Evolutionary conservation across 2,329 filamentous ascomycete species (phyloP).

Genomic region (Neurospora crassa): DNA sequence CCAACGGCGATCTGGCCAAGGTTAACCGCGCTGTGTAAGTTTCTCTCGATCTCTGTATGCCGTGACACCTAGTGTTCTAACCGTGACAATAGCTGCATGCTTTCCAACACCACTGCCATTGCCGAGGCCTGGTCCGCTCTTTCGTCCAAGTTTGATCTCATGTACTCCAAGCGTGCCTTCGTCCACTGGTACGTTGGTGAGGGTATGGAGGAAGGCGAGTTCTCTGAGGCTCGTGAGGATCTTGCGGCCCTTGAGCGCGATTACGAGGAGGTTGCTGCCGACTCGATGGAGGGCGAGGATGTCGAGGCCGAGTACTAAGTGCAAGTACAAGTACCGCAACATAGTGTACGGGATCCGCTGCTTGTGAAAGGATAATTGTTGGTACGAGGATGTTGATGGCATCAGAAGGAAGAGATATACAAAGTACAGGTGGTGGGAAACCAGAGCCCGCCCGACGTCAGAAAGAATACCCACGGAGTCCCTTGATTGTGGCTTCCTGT

Average conservation of each 20-base stretch:
- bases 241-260: constrained; percentile 95
- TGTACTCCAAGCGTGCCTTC: constrained; percentile 99
- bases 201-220: constrained; percentile 99
- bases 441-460: background rate
- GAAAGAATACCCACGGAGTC: background rate
- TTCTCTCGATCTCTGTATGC: constrained; percentile 1
- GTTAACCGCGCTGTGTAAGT: constrained; percentile 96
- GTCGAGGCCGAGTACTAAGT: constrained; percentile 86
- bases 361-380: constrained; percentile 7
- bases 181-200: constrained; percentile 99
- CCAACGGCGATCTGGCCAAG: constrained; percentile 94
- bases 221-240: constrained; percentile 98
- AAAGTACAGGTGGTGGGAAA: background rate
- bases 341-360: background rate
- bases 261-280: constrained; percentile 96
- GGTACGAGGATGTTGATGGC: constrained; percentile 8
- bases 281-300: constrained; percentile 83
- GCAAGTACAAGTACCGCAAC: background rate
- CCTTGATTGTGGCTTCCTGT: background rate
- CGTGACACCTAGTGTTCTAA: constrained; percentile 16
- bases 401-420: background rate
- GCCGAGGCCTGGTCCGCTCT: constrained; percentile 96
- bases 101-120: constrained; percentile 97
- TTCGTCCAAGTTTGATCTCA: constrained; percentile 97
- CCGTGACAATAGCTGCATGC: constrained; percentile 66